phyloP scores from a whole-genome alignment of 345 rosid genomes.

The Salix exigua region DNA sequence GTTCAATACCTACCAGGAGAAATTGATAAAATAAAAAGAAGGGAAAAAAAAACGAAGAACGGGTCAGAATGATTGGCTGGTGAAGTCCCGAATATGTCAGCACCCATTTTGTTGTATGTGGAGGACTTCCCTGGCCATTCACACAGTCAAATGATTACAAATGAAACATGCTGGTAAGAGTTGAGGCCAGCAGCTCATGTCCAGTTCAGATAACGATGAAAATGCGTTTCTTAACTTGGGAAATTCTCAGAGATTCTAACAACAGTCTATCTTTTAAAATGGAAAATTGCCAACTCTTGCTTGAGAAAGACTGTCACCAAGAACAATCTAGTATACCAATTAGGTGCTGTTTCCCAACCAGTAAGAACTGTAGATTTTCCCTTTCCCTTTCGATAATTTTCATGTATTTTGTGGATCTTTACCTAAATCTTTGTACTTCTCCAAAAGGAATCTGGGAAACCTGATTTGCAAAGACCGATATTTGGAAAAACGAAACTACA shows the following conservation, averaged over 20 bases:
- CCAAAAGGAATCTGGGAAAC: background rate
- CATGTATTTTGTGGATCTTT: background rate
- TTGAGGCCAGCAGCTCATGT: no score
- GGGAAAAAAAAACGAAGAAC: background rate
- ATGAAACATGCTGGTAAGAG: no score
- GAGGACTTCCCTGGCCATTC: no score
- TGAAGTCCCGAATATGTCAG: no score
- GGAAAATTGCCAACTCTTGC: no score
- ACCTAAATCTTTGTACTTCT: background rate
- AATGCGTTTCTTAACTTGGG: no score
- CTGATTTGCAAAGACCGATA: background rate
- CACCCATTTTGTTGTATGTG: no score
- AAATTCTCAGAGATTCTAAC: no score
- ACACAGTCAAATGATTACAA: no score
- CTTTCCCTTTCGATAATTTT: background rate
- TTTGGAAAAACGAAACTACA: background rate
- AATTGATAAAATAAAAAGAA: background rate
- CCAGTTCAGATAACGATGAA: no score
- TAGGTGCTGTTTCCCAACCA: background rate
- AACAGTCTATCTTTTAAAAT: no score
- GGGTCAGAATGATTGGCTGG: background rate
- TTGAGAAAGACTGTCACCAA: no score
- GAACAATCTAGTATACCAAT: background rate
- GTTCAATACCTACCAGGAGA: conserved; percentile 29
- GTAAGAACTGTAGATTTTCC: background rate